Evolutionary conservation across 805 yeast species (phyloP).

Genomic region (Wickerhamiella azyma): DNA sequence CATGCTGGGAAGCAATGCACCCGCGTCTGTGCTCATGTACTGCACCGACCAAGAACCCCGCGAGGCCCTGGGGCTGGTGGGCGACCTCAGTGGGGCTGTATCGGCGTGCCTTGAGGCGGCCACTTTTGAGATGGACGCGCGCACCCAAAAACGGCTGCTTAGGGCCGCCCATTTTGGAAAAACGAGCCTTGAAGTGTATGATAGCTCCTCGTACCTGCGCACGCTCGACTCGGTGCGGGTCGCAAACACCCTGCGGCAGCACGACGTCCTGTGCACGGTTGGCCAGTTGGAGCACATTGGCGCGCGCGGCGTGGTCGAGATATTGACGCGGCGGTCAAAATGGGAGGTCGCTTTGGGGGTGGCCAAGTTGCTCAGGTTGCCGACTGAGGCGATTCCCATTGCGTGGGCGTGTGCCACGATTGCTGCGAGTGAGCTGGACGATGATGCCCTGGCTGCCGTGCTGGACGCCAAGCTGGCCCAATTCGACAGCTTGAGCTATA

Average conservation of each 20-base stretch:
- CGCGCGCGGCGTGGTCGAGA: conserved; percentile 39
- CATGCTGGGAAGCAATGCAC: conserved; percentile 69
- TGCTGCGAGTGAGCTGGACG: conserved; percentile 38
- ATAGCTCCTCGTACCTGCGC: conserved; percentile 48
- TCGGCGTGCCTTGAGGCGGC: conserved; percentile 62
- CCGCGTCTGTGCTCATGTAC: conserved; percentile 72
- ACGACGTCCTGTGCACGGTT: conserved; percentile 51
- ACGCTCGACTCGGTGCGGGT: conserved; percentile 50
- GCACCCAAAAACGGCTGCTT: conserved; percentile 67
- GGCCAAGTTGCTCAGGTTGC: conserved; percentile 36
- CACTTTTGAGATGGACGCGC: conserved; percentile 57
- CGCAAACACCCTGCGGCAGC: conserved; percentile 51
- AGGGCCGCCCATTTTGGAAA: conserved; percentile 84
- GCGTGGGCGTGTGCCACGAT: conserved; percentile 76
- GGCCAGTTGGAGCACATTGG: conserved; percentile 40
- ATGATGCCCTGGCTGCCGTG: conserved; percentile 40
- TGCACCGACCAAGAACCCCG: conserved; percentile 63
- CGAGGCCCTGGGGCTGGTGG: conserved; percentile 48
- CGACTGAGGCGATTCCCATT: conserved; percentile 41
- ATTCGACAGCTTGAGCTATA: conserved; percentile 38
- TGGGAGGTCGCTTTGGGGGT: conserved; percentile 53
- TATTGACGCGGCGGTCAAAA: conserved; percentile 44
- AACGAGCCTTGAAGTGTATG: conserved; percentile 38
- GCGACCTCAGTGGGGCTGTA: conserved; percentile 44
- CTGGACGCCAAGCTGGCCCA: conserved; percentile 36